Base-by-base conservation (phyloP, 2,329 filamentous ascomycete species). In the Arthrinium phaeospermum region DNA sequence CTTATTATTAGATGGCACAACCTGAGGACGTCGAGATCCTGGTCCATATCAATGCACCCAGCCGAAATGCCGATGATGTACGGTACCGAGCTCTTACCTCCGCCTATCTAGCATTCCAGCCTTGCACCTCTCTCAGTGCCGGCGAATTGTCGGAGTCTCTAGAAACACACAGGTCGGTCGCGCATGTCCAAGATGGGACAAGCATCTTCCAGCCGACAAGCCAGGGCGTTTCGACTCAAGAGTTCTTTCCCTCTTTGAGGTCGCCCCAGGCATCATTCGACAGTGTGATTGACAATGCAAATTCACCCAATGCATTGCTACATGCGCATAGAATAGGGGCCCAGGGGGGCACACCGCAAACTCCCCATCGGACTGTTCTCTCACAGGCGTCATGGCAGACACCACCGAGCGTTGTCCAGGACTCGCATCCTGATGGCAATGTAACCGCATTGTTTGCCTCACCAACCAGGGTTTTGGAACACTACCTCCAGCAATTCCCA, bases 1-100 rank as follows among this genome's bases (percentile, higher is more conserved):
- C 46, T 51, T 68, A 71, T 41, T 64, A 41, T 30, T 76, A 73
- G 70, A 81, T 81, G 80, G 79, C 78, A 71, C 67, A 75, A 69
- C 72, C 76, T 57, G 47, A 74, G 68, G 80, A 85, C 72, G 81
- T 85, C 70, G 88, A 91, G 80, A 87, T 90, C 64, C 82, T 91
- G 64, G 84, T 90, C 69, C 89, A 91, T 77, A 84, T 89, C 71
- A 79, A 85, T 14, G 89, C 88, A 44, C 86, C 88, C 8, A 85
- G 86, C 76, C 84, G 79, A 51, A 80, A 82, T 30, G 75, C 77
- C 14, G 86, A 90, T 75, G 88, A 91, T 79, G 79, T 76, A 24
- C 75, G 76, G 19, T 90, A 90, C 74, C 81, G 88, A 46, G 78
- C 81, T n/a, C 80, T 89, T 30, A 87, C 87, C 5, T 76, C 82